Base-by-base conservation (phyloP, 2,329 filamentous ascomycete species). In the Verticillium albo-atrum region DNA sequence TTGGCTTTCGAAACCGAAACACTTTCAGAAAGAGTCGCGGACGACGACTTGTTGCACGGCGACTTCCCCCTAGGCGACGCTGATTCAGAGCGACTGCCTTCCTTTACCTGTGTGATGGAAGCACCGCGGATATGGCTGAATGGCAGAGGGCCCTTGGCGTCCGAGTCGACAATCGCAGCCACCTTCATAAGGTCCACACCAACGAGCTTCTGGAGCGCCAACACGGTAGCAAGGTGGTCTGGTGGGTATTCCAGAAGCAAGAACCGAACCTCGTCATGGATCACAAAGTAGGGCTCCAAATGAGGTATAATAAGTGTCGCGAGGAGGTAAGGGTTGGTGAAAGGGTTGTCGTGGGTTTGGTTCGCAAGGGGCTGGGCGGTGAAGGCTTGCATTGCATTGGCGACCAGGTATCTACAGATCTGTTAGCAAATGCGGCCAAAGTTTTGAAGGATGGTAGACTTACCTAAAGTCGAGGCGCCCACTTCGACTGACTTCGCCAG, bases 381-480 rank as follows among this genome's bases (percentile, higher is more conserved):
- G 62, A 82, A 83, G 1, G 78, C 75, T 68, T 87, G 84, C 79
- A 88, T 84, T 4, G 82, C 82, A 63, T 80, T 86, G 64, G 80
- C 80, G 58, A 87, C 80, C 55, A 89, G 75, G 64, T 85, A 87
- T 62, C 85, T 87, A 47, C 17, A 5, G 26, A 35, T 5, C 34
- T 5, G 5, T 42, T 5, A 15, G 10, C 34, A 25, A 30, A 17
- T 4, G 17, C 5, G 17, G 10, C 6, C n/a, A 28, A n/a, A n/a
- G n/a, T n/a, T n/a, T n/a, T n/a, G n/a, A n/a, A n/a, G n/a, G n/a
- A n/a, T n/a, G n/a, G n/a, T n/a, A n/a, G n/a, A 65, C 76, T 61
- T 74, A 86, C 83, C 83, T 79, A 30, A 88, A 74, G 66, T 88
- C 82, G n/a, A 88, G 68, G 37, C 80, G 78, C 17, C 82, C 84